Conservation (phyloP, 495 filamentous ascomycete species). For the Tirmania nivea region DNA sequence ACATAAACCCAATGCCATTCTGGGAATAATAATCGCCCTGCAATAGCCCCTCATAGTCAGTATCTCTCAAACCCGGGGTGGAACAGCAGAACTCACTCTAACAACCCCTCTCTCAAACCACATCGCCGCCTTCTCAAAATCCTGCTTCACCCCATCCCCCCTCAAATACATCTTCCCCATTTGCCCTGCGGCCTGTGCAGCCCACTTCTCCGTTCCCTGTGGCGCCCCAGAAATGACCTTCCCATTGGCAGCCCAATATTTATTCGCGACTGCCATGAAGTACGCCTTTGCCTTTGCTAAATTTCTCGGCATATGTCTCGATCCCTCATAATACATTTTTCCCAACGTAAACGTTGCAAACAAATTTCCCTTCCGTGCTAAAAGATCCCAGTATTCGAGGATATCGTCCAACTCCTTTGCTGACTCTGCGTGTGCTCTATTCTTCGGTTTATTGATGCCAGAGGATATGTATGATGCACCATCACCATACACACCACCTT, state of each 20-base stretch:
- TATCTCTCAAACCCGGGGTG: background rate
- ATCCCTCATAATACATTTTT: conserved; percentile 76
- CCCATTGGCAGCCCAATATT: conserved; percentile 72
- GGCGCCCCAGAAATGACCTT: conserved; percentile 21
- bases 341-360: conserved; percentile 73
- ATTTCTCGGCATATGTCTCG: conserved; percentile 49
- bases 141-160: conserved; percentile 72
- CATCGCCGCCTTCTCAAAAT: conserved; percentile 44
- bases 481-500: conserved; percentile 83
- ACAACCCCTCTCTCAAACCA: conserved; percentile 75
- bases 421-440: conserved; percentile 39
- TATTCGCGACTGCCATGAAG: conserved; percentile 58
- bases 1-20: conserved; percentile 67
- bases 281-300: conserved; percentile 54
- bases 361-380: conserved; percentile 82
- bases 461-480: conserved; percentile 82
- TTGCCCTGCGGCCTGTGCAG: conserved; percentile 74
- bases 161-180: conserved; percentile 84
- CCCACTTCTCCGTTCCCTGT: conserved; percentile 50
- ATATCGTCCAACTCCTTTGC: conserved; percentile 80
- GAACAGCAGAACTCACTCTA: conserved; percentile 20
- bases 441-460: conserved; percentile 54
- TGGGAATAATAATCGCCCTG: conserved; percentile 67
- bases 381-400: conserved; percentile 79
- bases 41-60: background rate